phyloP scores from a whole-genome alignment of 2,329 filamentous ascomycete species.

The Cladosporium austrohemisphaericum region DNA sequence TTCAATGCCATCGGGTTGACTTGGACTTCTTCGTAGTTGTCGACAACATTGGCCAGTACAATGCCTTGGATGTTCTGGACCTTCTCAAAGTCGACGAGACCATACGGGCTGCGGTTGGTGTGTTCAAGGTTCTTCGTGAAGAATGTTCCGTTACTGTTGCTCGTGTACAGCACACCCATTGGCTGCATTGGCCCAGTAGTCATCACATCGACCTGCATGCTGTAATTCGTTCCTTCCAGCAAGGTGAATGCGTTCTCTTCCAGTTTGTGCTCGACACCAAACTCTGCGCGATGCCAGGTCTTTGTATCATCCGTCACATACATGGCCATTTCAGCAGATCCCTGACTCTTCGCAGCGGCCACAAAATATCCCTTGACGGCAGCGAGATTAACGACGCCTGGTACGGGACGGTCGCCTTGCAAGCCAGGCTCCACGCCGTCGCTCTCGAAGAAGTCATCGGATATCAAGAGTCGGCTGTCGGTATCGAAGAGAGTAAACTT shows the following conservation, averaged over 20 bases:
- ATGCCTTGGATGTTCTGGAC: constrained; percentile 88
- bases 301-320: constrained; percentile 82
- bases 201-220: constrained; percentile 93
- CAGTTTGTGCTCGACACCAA: constrained; percentile 72
- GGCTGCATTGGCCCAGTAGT: constrained; percentile 55
- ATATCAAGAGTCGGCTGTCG: constrained; percentile 74
- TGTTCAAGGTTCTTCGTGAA: constrained; percentile 90
- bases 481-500: constrained; percentile 65
- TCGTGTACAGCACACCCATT: constrained; percentile 88
- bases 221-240: constrained; percentile 94
- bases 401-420: constrained; percentile 64
- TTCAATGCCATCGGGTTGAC: constrained; percentile 52
- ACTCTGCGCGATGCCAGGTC: constrained; percentile 88
- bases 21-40: constrained; percentile 76
- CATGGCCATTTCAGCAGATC: constrained; percentile 85
- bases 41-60: constrained; percentile 81
- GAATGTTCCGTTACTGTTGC: constrained; percentile 95
- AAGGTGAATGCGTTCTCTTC: constrained; percentile 87
- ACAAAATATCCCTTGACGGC: constrained; percentile 83
- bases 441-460: constrained; percentile 74
- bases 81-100: constrained; percentile 92
- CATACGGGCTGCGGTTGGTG: constrained; percentile 75
- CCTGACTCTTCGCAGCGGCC: constrained; percentile 72
- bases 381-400: constrained; percentile 77
- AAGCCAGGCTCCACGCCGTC: constrained; percentile 69